Percentiles rank a stretch among this genome's conserved stretches.
These are phyloP conservation scores for Deinandra increscens DNA, from an alignment of 129 eudicot species.

Conservation along the genomic window DNA sequence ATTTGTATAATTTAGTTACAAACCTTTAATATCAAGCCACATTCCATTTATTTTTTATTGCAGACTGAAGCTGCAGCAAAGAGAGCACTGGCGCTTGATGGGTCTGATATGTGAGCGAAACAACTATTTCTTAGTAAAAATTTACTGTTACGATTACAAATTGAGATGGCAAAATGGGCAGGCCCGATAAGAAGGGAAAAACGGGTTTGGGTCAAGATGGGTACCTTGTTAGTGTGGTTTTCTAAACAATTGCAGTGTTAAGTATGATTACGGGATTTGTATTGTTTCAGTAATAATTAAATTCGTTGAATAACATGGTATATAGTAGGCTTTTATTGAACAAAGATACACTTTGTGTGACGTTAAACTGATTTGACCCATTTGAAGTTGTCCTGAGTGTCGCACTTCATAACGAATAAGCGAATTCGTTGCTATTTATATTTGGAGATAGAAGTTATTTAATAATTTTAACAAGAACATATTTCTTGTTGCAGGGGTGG, in stretches of 20 bases:
- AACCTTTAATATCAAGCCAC: background rate
- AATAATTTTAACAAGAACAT: constrained; percentile 18
- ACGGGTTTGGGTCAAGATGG: background rate
- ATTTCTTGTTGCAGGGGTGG: constrained; percentile 68
- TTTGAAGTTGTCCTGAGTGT: background rate
- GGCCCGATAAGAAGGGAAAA: background rate
- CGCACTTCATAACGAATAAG: background rate
- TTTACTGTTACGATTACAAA: background rate
- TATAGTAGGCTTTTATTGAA: background rate
- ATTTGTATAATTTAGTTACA: background rate
- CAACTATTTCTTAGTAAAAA: background rate
- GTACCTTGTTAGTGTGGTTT: background rate
- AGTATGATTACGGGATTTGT: background rate
- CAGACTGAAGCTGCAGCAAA: constrained; percentile 96
- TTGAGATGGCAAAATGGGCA: background rate
- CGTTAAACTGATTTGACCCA: background rate
- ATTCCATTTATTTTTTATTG: constrained; percentile 22
- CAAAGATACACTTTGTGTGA: background rate
- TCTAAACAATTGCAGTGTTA: background rate
- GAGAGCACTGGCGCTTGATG: constrained; percentile 90
- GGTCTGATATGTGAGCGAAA: constrained; percentile 85
- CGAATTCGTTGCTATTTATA: background rate
- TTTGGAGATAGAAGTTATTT: background rate
- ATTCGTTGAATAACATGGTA: background rate
- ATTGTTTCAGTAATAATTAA: background rate